Evolutionary conservation across 805 yeast genomes (phyloP), one percentile per base, ranked within the genome.

Genomic region (Diddensiella santjacobensis): DNA sequence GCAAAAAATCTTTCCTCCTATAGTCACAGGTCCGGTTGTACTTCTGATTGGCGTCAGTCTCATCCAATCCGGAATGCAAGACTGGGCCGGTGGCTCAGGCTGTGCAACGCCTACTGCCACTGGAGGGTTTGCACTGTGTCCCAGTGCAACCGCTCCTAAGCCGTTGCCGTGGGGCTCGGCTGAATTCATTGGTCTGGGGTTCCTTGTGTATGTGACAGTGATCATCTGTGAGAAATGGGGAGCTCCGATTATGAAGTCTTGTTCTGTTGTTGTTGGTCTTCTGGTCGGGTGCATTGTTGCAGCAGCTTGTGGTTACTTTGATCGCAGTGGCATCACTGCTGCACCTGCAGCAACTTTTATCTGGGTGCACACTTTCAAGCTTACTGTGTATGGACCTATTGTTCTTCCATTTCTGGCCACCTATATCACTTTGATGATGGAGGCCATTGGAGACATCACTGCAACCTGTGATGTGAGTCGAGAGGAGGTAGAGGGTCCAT

Each of bases 21-120:
- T 87, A 45, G 96, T 90, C 52, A 89, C 96, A 23, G 96, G 96
- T 49, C 96, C 96, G 6, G 96, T 89, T 40, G 96, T 89, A 24
- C 67, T 89, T 47, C 73, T 89, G 29, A 88, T 89, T 61, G 97
- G 96, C 57, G 73, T 82, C 40, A 70, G 74, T 22, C 74, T 89
- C 58, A 74, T 88, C 51, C 71, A 72, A 56, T 66, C 87, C 29
- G 96, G 95, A 22, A 83, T 89, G 66, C 66, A 78, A 60, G 87
- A 89, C 67, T 87, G 95, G 85, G 81, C 80, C 37, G 97, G 97
- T 57, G 97, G 97, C 44, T 73, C 87, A 11, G 83, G 81, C 22
- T 67, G 70, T 49, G 50, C 52, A 19, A 55, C 55, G 23, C 31
- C 31, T 13, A 60, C 60, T 18, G 64, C 67, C 4, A 58, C 48